Percentiles rank a stretch among this genome's conserved stretches.
phyloP scores from a whole-genome alignment of 805 yeast genomes.

The Myxozyma neotropica region DNA sequence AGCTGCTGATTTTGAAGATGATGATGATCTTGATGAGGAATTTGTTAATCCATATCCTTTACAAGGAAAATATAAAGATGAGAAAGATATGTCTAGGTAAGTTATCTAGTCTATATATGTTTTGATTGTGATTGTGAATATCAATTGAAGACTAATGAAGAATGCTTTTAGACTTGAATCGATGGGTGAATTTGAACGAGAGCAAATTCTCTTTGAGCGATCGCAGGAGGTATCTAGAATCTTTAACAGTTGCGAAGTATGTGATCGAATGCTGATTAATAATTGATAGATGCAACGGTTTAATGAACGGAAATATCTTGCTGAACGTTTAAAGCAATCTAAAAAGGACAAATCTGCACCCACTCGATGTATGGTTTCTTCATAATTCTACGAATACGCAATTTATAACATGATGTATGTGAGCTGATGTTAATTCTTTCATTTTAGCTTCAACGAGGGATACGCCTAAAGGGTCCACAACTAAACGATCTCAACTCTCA shows the following conservation, averaged over 20 bases:
- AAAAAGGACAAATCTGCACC: conserved; percentile 31
- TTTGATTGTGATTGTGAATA: no score
- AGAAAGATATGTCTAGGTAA: conserved; percentile 60
- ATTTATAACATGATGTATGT: conserved; percentile 15
- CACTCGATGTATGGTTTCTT: conserved; percentile 27
- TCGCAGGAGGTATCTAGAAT: conserved; percentile 58
- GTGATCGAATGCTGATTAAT: neutral
- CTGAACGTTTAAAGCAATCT: conserved; percentile 63
- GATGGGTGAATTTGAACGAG: conserved; percentile 92
- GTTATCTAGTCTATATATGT: no score
- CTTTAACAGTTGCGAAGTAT: neutral
- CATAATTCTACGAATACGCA: neutral
- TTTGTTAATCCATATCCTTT: conserved; percentile 80
- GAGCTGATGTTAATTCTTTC: no score
- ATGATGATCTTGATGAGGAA: conserved; percentile 43
- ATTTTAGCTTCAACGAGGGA: conserved; percentile 47
- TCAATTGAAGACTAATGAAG: no score
- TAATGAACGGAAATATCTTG: conserved; percentile 80
- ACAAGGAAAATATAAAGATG: conserved; percentile 88
- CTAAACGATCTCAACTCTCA: conserved; percentile 59
- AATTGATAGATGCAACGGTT: conserved; percentile 65
- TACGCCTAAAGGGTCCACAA: conserved; percentile 45
- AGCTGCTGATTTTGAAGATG: conserved; percentile 42
- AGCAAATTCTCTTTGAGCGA: conserved; percentile 87
- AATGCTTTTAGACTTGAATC: conserved; percentile 48